Base-by-base conservation (phyloP, 2,329 filamentous ascomycete species). In the Pseudogymnoascus destructans region DNA sequence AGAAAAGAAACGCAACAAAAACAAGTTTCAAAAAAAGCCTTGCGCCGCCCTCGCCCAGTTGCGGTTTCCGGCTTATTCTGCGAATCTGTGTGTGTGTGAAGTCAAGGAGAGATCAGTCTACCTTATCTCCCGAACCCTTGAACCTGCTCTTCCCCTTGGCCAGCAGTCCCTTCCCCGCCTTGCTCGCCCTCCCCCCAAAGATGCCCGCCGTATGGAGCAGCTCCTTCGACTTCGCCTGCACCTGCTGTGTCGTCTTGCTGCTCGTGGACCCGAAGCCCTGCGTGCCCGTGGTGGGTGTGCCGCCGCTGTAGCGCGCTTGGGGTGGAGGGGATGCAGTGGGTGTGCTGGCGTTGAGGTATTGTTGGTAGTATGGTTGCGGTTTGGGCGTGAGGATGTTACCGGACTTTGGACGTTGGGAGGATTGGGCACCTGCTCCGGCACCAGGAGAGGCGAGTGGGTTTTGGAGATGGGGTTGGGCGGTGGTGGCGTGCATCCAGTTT, bases 71-170 rank as follows among this genome's bases (percentile, higher is more conserved):
- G 42, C 42, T 46, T n/a, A n/a, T 25, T 25, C 23, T 7, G 42
- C 7, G 21, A 42, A 13, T 42, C 23, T 40, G 36, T 40, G 35
- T 38, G 40, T 46, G 42, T 25, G 21, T 25, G 17, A 49, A 55
- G 19, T n/a, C 52, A 69, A 70, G 67, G 67, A 70, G 67, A 72
- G 74, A 79, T 77, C 74, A 84, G 89, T 89, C 68, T 87, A 91
- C 87, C 88, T 95, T 95, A 73, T 93, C 88, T 68, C 84, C 82
- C 62, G 79, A 62, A 59, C 65, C 64, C 55, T 64, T 76, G 70
- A 95, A 83, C 72, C 89, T 92, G 73, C 81, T 92, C 74, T 87
- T 92, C 64, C 91, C 89, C 74, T 95, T 95, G 64, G 87, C 89
- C 70, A 96, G 85, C 63, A 96, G 73, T 57, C 91, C 92, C 75